A percentile compares a stretch with the other conserved stretches of the same genome.
phyloP scores from a whole-genome alignment of 176 grass and related monocot genomes.

The Eremochloa ophiuroides region DNA sequence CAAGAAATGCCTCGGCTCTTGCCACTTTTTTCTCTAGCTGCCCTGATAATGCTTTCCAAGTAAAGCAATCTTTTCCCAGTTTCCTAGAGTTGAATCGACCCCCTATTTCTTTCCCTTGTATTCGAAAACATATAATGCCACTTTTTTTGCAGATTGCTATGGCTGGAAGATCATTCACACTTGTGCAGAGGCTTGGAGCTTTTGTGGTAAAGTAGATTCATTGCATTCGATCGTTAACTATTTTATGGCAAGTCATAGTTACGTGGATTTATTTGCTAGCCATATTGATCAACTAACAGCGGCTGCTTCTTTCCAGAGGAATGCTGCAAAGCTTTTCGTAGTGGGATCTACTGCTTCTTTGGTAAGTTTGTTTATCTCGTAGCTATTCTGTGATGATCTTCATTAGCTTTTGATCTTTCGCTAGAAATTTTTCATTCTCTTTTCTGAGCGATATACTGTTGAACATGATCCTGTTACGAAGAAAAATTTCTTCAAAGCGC shows the following conservation, averaged over 20 bases:
- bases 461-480: background rate
- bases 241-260: background rate
- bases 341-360: slow-evolving; percentile 85
- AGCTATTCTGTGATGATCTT: background rate
- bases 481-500: background rate
- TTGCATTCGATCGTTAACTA: background rate
- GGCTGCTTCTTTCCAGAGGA: slow-evolving; percentile 57
- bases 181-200: slow-evolving; percentile 88
- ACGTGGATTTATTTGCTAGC: background rate
- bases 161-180: slow-evolving; percentile 71
- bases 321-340: slow-evolving; percentile 70
- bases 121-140: background rate
- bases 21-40: slow-evolving; percentile 74
- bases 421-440: background rate
- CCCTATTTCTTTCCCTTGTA: background rate
- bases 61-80: slow-evolving; percentile 26
- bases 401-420: background rate
- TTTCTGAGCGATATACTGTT: background rate
- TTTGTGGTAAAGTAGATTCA: slow-evolving; percentile 57
- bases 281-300: slow-evolving; percentile 1
- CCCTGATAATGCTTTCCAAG: slow-evolving; percentile 95
- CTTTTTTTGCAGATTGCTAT: slow-evolving; percentile 59
- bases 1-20: slow-evolving; percentile 60
- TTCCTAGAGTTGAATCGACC: background rate
- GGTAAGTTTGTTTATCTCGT: slow-evolving; percentile 26